Evolutionary conservation across 176 grass and related monocot genomes (phyloP).

Genomic region (Areca catechu): DNA sequence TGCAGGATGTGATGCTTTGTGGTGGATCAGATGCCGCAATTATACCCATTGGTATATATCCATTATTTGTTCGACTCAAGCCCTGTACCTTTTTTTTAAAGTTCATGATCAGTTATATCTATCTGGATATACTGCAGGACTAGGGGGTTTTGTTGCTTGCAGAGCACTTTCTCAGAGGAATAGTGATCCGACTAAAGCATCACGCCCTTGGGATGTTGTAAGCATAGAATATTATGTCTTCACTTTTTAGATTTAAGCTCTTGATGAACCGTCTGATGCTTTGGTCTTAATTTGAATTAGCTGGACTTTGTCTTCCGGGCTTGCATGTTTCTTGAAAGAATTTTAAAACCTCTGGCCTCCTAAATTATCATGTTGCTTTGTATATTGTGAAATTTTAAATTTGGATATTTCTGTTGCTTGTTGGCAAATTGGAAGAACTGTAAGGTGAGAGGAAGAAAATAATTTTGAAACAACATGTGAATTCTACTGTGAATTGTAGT

Average conservation of each 20-base stretch:
- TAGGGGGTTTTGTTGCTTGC: constrained; percentile 98
- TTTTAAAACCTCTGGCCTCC: no score
- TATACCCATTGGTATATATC: constrained; percentile 73
- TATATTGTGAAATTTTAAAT: no score
- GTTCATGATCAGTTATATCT: not conserved
- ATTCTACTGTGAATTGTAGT: no score
- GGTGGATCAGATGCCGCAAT: constrained; percentile 96
- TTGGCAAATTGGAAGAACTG: no score
- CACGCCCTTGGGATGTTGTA: constrained; percentile 89
- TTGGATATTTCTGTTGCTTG: no score
- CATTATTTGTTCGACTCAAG: no score
- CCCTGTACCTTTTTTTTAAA: no score
- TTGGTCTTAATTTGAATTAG: not conserved
- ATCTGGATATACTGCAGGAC: constrained; percentile 32
- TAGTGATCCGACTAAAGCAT: constrained; percentile 90
- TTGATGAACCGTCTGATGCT: not conserved
- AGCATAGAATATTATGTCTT: constrained; percentile 11
- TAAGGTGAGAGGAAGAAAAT: no score
- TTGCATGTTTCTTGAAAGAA: no score
- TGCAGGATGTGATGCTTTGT: constrained; percentile 97
- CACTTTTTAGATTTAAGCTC: not conserved
- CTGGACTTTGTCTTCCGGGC: no score
- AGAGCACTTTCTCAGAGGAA: constrained; percentile 98
- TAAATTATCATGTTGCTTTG: no score
- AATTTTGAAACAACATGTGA: no score